These are phyloP conservation scores for Chimonanthus salicifolius DNA, from an alignment of 164 flowering plant genomes.

Conservation along the genomic window DNA sequence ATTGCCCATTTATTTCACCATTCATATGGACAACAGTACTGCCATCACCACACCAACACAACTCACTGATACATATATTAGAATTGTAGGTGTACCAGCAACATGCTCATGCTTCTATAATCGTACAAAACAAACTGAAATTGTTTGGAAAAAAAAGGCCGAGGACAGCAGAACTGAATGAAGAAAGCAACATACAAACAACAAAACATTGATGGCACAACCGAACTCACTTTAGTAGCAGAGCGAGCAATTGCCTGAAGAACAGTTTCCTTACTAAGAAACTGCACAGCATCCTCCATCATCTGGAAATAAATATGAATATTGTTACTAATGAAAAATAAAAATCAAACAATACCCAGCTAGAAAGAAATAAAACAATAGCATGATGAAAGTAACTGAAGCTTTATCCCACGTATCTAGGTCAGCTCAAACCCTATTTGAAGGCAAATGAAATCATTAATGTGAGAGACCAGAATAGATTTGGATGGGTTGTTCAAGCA, in stretches of 20 bases:
- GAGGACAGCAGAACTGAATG: background rate
- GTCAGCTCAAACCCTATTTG: too few species aligned
- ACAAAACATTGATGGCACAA: constrained; percentile 3
- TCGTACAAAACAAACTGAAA: too few species aligned
- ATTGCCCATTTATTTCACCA: too few species aligned
- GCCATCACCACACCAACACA: too few species aligned
- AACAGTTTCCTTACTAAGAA: constrained; percentile 85
- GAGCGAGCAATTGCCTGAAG: constrained; percentile 95
- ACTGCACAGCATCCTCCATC: constrained; percentile 98
- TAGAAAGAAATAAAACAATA: background rate
- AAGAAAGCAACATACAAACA: background rate
- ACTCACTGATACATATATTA: too few species aligned
- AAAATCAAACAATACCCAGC: background rate
- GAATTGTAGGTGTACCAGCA: too few species aligned
- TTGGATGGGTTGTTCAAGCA: too few species aligned
- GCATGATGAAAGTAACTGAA: background rate
- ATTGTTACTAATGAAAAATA: background rate
- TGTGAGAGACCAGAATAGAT: too few species aligned
- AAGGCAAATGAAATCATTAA: too few species aligned
- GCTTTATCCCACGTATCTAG: background rate
- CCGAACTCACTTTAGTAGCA: constrained; percentile 71
- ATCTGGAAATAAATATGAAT: constrained; percentile 37
- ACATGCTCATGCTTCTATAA: too few species aligned
- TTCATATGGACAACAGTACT: too few species aligned
- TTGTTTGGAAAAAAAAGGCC: too few species aligned